Conservation (phyloP, 164 flowering plant genomes). For the Aristolochia fimbriata region DNA sequence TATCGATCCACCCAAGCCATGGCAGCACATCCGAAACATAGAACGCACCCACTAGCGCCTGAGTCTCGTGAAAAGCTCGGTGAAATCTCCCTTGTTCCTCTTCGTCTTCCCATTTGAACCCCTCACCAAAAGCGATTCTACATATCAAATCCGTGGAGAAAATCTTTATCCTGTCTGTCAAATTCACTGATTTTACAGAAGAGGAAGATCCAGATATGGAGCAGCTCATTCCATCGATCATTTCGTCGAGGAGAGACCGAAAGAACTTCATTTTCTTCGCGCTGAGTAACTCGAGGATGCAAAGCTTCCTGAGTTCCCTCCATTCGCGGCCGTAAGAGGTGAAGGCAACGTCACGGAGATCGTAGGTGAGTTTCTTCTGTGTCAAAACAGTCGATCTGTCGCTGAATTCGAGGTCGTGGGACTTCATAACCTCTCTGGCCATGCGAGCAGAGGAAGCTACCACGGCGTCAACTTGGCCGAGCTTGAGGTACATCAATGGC, state of each 20-base stretch:
- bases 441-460: slow-evolving; percentile 3
- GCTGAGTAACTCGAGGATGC: background rate
- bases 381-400: background rate
- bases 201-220: background rate
- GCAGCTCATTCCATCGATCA: background rate
- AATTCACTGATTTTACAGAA: background rate
- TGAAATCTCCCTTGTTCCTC: slow-evolving; percentile 5
- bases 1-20: slow-evolving; percentile 30
- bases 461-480: background rate
- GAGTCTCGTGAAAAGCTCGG: slow-evolving; percentile 7
- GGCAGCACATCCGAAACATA: slow-evolving; percentile 30
- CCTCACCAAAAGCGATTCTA: slow-evolving; percentile 23
- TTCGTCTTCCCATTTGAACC: slow-evolving; percentile 5
- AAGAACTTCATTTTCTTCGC: background rate
- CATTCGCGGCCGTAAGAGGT: background rate
- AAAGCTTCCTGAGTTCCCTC: background rate
- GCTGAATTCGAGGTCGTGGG: background rate
- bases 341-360: background rate
- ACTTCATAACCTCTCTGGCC: slow-evolving; percentile 1
- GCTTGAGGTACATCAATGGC: slow-evolving; percentile 2
- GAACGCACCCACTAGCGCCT: slow-evolving; percentile 14
- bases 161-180: slow-evolving; percentile 10
- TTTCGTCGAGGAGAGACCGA: background rate
- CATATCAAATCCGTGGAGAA: slow-evolving; percentile 13
- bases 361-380: background rate